Percentiles rank a stretch among this genome's conserved stretches.
phyloP scores from a whole-genome alignment of 2,329 filamentous ascomycete species.

The Pseudopyrenochaeta lycopersici region DNA sequence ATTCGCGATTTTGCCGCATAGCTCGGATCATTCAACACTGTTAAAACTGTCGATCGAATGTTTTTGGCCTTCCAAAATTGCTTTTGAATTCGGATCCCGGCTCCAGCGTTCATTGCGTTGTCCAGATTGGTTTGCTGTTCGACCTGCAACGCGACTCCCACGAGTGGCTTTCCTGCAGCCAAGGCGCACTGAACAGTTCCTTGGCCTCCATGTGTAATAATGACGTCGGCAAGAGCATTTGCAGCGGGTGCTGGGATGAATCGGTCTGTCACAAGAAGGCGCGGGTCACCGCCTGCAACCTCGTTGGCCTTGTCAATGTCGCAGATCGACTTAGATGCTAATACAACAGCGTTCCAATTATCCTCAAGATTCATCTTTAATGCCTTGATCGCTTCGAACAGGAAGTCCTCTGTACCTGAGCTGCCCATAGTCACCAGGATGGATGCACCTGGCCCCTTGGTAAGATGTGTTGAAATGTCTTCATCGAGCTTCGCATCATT shows the following conservation, averaged over 20 bases:
- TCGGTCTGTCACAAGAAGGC: slow-evolving; percentile 39
- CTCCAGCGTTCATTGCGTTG: slow-evolving; percentile 44
- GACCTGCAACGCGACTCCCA: slow-evolving; percentile 43
- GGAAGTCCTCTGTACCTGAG: slow-evolving; percentile 41
- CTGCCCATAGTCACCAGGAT: slow-evolving; percentile 44
- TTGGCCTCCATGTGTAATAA: slow-evolving; percentile 43
- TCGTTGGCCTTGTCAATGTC: slow-evolving; percentile 35
- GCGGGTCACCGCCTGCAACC: slow-evolving; percentile 32
- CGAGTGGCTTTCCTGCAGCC: slow-evolving; percentile 41
- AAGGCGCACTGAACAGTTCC: slow-evolving; percentile 44
- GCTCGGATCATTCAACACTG: slow-evolving; percentile 32
- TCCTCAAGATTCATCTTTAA: slow-evolving; percentile 32
- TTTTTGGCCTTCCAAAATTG: slow-evolving; percentile 39
- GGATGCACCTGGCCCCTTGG: slow-evolving; percentile 28
- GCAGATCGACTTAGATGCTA: slow-evolving; percentile 43
- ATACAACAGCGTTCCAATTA: slow-evolving; percentile 40
- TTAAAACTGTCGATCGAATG: slow-evolving; percentile 34
- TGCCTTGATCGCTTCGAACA: slow-evolving; percentile 44
- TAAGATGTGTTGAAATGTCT: slow-evolving; percentile 38
- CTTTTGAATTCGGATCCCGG: slow-evolving; percentile 39
- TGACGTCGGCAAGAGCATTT: slow-evolving; percentile 38
- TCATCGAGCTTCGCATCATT: slow-evolving; percentile 33
- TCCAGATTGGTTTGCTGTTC: slow-evolving; percentile 47
- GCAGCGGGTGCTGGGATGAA: slow-evolving; percentile 42
- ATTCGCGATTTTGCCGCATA: slow-evolving; percentile 35